phyloP scores from a whole-genome alignment of 2,329 filamentous ascomycete species.

The Paraconiothyrium sp. region DNA sequence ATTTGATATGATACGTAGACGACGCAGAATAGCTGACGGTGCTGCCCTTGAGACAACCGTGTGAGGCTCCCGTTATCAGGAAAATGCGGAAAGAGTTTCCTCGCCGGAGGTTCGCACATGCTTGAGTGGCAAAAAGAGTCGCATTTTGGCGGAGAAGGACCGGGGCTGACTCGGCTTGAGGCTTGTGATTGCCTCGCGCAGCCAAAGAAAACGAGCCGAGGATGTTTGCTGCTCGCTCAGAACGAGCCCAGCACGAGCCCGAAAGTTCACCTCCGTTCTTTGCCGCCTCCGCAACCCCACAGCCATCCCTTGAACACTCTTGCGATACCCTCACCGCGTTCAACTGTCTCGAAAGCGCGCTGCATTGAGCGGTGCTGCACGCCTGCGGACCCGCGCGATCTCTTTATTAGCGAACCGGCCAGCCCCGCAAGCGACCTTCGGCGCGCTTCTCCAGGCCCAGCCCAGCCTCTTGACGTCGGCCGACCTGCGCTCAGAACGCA shows the following conservation, averaged over 20 bases:
- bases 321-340: background rate
- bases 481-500: slow-evolving; percentile 5
- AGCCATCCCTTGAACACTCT: background rate
- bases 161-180: slow-evolving; percentile 2
- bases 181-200: slow-evolving; percentile 14
- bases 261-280: slow-evolving; percentile 5
- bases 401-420: slow-evolving; percentile 24
- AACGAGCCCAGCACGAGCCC: slow-evolving; percentile 2
- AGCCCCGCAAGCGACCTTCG: slow-evolving; percentile 36
- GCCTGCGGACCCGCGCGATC: slow-evolving; percentile 15
- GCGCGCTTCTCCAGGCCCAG: slow-evolving; percentile 16
- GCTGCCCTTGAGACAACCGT: background rate
- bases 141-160: background rate
- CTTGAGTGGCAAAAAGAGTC: slow-evolving; percentile 7
- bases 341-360: background rate
- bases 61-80: background rate
- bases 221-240: slow-evolving; percentile 10
- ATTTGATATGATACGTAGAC: background rate
- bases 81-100: slow-evolving; percentile 9
- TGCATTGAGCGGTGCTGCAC: background rate
- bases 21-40: background rate
- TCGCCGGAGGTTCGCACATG: slow-evolving; percentile 1
- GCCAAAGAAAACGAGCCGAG: slow-evolving; percentile 17
- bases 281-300: slow-evolving; percentile 13
- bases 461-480: slow-evolving; percentile 28